Percentiles rank a stretch among this genome's conserved stretches.
Conservation (phyloP, 768 basidiomycete genomes). For the Solioccasus polychromus region DNA sequence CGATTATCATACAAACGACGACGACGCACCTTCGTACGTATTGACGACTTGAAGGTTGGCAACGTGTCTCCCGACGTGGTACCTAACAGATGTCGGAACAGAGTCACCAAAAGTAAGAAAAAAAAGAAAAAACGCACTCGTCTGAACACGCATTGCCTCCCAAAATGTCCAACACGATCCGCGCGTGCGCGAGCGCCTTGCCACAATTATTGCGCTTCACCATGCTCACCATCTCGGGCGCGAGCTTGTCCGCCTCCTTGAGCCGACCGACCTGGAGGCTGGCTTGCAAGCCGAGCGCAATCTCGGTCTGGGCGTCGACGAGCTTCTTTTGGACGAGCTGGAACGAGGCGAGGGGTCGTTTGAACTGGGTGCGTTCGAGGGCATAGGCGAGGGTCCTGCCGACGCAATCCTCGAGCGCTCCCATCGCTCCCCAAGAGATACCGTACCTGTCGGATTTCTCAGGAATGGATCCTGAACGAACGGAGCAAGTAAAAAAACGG, state of each 20-base stretch:
- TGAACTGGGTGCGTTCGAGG: conserved; percentile 87
- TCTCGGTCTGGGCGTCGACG: conserved; percentile 88
- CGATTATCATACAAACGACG: background rate
- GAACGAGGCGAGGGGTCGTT: conserved; percentile 86
- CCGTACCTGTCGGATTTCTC: conserved; percentile 51
- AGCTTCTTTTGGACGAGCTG: conserved; percentile 98
- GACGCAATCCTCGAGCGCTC: conserved; percentile 91
- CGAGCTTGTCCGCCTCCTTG: conserved; percentile 70
- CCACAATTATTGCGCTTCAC: conserved; percentile 96
- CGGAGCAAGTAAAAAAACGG: background rate
- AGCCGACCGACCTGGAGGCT: conserved; percentile 81
- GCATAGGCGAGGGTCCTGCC: conserved; percentile 75
- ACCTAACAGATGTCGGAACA: conserved; percentile 42
- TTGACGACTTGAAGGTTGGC: conserved; percentile 95
- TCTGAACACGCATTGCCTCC: conserved; percentile 94
- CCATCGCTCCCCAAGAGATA: conserved; percentile 96
- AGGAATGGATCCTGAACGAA: background rate
- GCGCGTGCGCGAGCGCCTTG: conserved; percentile 81
- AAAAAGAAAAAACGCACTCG: conserved; percentile 54
- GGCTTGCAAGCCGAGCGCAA: conserved; percentile 71
- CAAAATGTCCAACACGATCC: conserved; percentile 82
- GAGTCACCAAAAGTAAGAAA: background rate
- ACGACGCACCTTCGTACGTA: conserved; percentile 79
- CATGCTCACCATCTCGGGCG: conserved; percentile 93
- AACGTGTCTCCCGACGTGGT: conserved; percentile 92